These are phyloP conservation scores for Trametes sanguinea DNA, from an alignment of 768 basidiomycete species.

Conservation along the genomic window DNA sequence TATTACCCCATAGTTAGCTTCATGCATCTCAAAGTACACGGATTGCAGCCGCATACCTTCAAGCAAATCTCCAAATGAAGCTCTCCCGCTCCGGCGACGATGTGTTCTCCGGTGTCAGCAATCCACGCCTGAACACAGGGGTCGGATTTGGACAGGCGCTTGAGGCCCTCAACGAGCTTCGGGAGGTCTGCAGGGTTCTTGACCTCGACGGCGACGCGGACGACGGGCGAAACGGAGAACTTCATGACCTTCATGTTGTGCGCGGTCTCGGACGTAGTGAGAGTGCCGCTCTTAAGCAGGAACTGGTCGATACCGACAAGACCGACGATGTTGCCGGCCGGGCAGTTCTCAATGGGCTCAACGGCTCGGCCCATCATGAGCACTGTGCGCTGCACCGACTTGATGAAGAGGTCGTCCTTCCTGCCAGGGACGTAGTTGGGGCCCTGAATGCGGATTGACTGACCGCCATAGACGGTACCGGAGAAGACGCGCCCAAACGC, in stretches of 20 bases:
- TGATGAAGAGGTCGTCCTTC: slow-evolving; percentile 97
- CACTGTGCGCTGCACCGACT: slow-evolving; percentile 97
- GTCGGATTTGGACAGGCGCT: slow-evolving; percentile 99
- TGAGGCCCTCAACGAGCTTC: slow-evolving; percentile 99
- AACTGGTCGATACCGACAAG: slow-evolving; percentile 99
- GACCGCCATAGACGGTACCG: slow-evolving; percentile 94
- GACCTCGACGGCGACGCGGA: slow-evolving; percentile 98
- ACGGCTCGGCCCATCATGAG: slow-evolving; percentile 99
- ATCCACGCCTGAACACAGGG: slow-evolving; percentile 99
- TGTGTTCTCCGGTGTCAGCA: slow-evolving; percentile 91
- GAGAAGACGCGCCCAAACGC: slow-evolving; percentile 99
- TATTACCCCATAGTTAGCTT: slow-evolving; percentile 31
- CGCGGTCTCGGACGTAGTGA: slow-evolving; percentile 96
- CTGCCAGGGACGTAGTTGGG: slow-evolving; percentile 98
- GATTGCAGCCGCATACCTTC: slow-evolving; percentile 58
- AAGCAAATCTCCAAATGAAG: slow-evolving; percentile 99
- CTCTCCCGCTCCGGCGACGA: slow-evolving; percentile 99
- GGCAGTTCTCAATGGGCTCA: slow-evolving; percentile 99
- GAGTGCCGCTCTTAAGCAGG: slow-evolving; percentile 98
- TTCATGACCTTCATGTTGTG: slow-evolving; percentile 99
- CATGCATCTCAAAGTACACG: no score
- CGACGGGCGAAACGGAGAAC: slow-evolving; percentile 99
- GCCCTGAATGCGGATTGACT: slow-evolving; percentile 98
- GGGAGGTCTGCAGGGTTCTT: slow-evolving; percentile 99
- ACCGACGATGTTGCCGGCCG: slow-evolving; percentile 97